phyloP scores from a whole-genome alignment of 352 stramenopile species.

The Thalassiosira oceanica region DNA sequence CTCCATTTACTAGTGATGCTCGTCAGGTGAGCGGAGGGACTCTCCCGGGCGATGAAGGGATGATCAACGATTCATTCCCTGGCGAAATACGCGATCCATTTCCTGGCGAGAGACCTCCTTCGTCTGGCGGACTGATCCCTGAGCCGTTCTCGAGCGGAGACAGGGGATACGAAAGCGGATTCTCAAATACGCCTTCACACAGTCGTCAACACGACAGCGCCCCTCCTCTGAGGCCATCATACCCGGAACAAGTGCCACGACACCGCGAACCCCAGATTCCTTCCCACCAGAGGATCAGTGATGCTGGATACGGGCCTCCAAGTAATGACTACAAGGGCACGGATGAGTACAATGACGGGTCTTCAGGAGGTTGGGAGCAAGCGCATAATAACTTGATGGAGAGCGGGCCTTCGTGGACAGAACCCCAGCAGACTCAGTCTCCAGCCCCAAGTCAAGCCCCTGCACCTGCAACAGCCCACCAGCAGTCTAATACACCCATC shows the following conservation, averaged over 20 bases:
- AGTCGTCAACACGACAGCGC: constrained; percentile 2
- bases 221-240: no score
- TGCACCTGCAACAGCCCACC: constrained; percentile 17
- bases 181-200: constrained; percentile 15
- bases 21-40: constrained; percentile 18
- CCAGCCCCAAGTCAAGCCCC: constrained; percentile 9
- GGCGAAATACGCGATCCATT: background rate
- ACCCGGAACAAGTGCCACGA: background rate
- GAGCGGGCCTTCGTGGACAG: constrained; percentile 6
- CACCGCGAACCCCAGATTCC: background rate
- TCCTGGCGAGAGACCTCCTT: background rate
- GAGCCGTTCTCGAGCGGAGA: no score
- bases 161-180: constrained; percentile 23
- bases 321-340: no score
- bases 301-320: constrained; percentile 43
- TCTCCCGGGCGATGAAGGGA: background rate
- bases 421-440: constrained; percentile 21
- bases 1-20: constrained; percentile 28
- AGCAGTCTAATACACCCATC: constrained; percentile 1
- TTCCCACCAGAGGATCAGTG: constrained; percentile 13
- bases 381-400: no score
- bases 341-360: no score
- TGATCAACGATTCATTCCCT: background rate
- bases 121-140: background rate
- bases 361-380: no score